phyloP scores from a whole-genome alignment of 805 yeast species.

The Wickerhamiella dianesei region DNA sequence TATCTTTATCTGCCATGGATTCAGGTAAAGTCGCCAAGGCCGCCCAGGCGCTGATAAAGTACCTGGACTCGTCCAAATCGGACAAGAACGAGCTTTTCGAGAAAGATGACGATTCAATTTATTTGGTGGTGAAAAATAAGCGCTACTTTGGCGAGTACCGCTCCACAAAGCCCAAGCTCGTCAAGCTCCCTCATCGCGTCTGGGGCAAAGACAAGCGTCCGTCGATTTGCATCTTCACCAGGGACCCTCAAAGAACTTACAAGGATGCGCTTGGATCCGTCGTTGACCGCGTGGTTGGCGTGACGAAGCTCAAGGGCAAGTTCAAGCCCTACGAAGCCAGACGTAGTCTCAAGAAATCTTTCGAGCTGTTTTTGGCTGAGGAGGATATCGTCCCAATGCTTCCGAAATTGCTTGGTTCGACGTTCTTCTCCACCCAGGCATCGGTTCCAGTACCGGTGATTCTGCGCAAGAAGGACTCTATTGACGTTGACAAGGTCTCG shows the following conservation, averaged over 20 bases:
- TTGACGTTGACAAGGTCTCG: conserved; percentile 38
- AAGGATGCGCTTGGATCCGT: conserved; percentile 25
- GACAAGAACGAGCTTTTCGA: conserved; percentile 38
- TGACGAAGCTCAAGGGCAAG: conserved; percentile 63
- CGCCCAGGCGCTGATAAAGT: conserved; percentile 49
- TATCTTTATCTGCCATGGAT: conserved; percentile 10
- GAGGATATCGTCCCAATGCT: conserved; percentile 65
- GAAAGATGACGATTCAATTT: conserved; percentile 39
- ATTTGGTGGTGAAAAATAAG: conserved; percentile 50
- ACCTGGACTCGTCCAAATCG: conserved; percentile 29
- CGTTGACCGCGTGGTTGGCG: conserved; percentile 44
- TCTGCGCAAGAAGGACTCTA: conserved; percentile 21
- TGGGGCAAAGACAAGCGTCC: conserved; percentile 32
- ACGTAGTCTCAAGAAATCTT: conserved; percentile 54
- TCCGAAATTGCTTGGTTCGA: conserved; percentile 74
- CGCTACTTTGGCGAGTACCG: conserved; percentile 49
- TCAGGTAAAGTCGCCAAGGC: conserved; percentile 24
- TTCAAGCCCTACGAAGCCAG: conserved; percentile 83
- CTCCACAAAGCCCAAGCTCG: conserved; percentile 31
- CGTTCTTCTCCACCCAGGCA: conserved; percentile 51
- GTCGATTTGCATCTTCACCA: conserved; percentile 51
- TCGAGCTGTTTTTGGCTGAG: conserved; percentile 72
- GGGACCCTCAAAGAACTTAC: conserved; percentile 42
- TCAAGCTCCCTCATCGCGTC: conserved; percentile 34
- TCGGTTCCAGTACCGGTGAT: conserved; percentile 52